Conservation (phyloP, 495 filamentous ascomycete species). For the Podospora pseudocomata region DNA sequence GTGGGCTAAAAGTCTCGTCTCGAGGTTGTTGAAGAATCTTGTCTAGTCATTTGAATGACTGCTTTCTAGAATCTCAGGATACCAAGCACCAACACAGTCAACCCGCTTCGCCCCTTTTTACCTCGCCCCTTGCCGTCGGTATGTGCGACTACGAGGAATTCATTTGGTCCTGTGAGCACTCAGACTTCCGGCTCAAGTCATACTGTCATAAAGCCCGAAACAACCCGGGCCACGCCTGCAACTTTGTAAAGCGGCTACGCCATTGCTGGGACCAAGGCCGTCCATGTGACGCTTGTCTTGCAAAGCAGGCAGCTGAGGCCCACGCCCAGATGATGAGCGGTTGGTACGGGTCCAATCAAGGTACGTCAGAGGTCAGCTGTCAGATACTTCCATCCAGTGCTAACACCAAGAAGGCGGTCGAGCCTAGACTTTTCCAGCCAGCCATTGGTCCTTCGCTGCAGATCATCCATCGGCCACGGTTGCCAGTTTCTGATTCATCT, state of each 20-base stretch:
- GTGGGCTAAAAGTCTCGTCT: neutral
- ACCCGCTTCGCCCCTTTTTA: neutral
- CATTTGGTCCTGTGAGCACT: conserved; percentile 57
- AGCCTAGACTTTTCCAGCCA: neutral
- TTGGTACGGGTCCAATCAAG: conserved; percentile 3
- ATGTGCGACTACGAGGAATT: conserved; percentile 71
- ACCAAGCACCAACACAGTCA: neutral
- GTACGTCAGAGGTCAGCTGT: neutral
- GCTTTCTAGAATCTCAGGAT: too few species aligned
- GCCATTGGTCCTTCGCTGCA: too few species aligned
- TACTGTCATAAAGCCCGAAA: conserved; percentile 70
- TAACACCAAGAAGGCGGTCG: neutral
- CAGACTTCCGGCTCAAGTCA: conserved; percentile 50
- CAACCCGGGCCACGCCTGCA: conserved; percentile 60
- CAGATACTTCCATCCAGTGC: neutral
- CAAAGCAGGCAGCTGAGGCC: conserved; percentile 9
- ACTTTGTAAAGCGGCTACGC: conserved; percentile 56
- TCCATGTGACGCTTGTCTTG: conserved; percentile 42
- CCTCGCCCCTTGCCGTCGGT: neutral
- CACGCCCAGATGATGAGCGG: conserved; percentile 1
- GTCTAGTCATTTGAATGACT: neutral
- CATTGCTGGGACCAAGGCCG: conserved; percentile 49
- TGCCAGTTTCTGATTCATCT: too few species aligned
- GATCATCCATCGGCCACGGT: too few species aligned
- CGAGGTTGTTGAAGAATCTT: neutral